Percentiles rank a stretch among this genome's conserved stretches.
Conservation (phyloP, 1,284 basidiomycete genomes). For the Vanrija humicola region DNA sequence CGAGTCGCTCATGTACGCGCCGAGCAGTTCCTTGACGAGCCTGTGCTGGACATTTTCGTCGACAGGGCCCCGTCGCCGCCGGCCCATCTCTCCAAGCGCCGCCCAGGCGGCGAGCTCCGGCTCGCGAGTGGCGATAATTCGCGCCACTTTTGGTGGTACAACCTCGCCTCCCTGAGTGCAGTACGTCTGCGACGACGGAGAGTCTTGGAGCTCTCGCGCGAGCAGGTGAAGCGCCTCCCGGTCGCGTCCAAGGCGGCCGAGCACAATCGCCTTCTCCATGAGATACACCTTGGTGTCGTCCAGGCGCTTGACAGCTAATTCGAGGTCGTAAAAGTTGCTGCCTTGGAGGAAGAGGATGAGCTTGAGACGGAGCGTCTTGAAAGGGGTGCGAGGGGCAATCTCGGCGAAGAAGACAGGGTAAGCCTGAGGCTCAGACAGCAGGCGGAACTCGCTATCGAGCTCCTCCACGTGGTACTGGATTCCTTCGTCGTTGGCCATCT, state of each 20-base stretch:
- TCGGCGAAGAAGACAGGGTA: constrained; percentile 44
- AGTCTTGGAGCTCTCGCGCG: constrained; percentile 66
- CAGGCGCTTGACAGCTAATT: constrained; percentile 54
- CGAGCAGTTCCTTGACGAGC: constrained; percentile 65
- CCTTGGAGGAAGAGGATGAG: constrained; percentile 72
- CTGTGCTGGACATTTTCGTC: constrained; percentile 59
- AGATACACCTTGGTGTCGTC: constrained; percentile 53
- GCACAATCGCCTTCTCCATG: constrained; percentile 71
- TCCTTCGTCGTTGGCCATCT: constrained; percentile 39
- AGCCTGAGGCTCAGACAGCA: constrained; percentile 32
- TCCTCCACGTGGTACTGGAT: constrained; percentile 48
- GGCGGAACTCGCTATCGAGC: constrained; percentile 45
- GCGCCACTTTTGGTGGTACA: constrained; percentile 60
- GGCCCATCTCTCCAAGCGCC: constrained; percentile 50
- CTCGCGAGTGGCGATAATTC: constrained; percentile 44
- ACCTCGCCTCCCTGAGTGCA: constrained; percentile 70
- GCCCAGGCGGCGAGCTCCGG: constrained; percentile 58
- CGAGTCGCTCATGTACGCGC: constrained; percentile 71
- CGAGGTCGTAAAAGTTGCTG: constrained; percentile 63
- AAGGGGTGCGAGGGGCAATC: constrained; percentile 61
- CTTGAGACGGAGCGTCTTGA: constrained; percentile 70
- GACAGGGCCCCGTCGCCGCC: constrained; percentile 46
- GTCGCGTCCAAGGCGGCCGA: constrained; percentile 70
- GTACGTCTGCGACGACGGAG: constrained; percentile 72
- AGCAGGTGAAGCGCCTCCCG: constrained; percentile 64